Conservation (phyloP, 257 asterid species). For the Solanum medicagineum region DNA sequence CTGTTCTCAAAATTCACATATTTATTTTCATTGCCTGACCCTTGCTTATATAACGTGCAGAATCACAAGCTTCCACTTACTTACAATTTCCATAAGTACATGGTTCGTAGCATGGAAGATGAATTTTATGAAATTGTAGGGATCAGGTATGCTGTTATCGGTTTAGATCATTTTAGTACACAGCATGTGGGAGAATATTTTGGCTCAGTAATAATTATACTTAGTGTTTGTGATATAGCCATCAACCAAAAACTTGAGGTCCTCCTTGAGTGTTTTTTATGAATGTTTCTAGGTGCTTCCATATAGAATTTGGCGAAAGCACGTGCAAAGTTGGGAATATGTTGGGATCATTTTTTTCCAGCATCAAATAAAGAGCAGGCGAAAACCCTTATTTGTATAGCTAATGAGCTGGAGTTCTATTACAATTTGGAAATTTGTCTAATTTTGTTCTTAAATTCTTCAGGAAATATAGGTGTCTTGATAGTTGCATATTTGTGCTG, state of each 20-base stretch:
- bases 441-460: neutral
- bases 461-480: neutral
- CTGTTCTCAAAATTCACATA: neutral
- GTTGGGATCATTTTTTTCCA: neutral
- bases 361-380: neutral
- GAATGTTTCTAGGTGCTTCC: neutral
- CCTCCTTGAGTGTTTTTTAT: neutral
- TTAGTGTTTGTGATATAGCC: neutral
- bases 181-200: neutral
- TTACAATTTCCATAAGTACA: slow-evolving; percentile 75
- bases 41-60: slow-evolving; percentile 20
- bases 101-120: slow-evolving; percentile 95
- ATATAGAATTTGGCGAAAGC: neutral
- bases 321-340: neutral
- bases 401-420: neutral
- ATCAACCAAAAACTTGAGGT: neutral
- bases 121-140: slow-evolving; percentile 80
- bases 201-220: neutral
- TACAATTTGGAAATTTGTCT: neutral
- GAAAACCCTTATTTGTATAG: neutral
- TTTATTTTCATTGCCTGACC: neutral
- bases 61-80: slow-evolving; percentile 63
- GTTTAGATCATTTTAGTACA: neutral
- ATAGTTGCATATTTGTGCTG: neutral
- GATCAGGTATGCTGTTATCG: slow-evolving; percentile 40